Percentiles rank a stretch among this genome's conserved stretches.
phyloP scores from a whole-genome alignment of 2,329 filamentous ascomycete species.

The Neonectria hederae region DNA sequence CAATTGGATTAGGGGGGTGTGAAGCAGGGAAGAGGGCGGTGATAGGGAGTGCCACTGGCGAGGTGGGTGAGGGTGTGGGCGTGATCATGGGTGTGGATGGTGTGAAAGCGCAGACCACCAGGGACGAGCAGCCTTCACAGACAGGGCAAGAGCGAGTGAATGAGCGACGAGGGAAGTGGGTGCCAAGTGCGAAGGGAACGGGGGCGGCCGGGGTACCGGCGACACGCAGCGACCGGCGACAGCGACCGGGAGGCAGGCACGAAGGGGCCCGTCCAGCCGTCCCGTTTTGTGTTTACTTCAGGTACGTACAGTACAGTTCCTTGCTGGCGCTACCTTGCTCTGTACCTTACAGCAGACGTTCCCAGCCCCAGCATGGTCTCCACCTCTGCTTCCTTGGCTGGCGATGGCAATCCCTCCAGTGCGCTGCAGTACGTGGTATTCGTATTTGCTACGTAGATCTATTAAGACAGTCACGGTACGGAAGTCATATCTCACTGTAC shows the following conservation, averaged over 20 bases:
- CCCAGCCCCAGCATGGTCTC: background rate
- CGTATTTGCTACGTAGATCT: background rate
- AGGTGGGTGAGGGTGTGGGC: background rate
- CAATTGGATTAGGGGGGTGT: constrained; percentile 10
- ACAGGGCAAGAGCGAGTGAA: constrained; percentile 11
- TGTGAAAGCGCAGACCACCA: constrained; percentile 14
- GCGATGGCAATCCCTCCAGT: background rate
- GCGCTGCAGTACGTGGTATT: background rate
- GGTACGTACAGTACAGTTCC: background rate
- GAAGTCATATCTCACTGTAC: background rate
- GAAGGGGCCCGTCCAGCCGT: background rate
- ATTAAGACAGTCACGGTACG: background rate
- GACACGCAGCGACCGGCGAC: constrained; percentile 9
- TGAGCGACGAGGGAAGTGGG: background rate
- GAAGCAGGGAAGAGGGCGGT: constrained; percentile 19
- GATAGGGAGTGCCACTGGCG: background rate
- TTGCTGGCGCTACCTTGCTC: background rate
- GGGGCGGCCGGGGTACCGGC: constrained; percentile 11
- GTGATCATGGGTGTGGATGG: constrained; percentile 4
- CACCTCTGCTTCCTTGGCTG: background rate
- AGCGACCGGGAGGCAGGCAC: constrained; percentile 4
- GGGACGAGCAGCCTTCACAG: background rate
- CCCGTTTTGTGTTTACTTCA: background rate
- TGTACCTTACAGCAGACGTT: background rate
- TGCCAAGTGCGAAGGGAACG: constrained; percentile 10